Evolutionary conservation across 2,329 filamentous ascomycete genomes (phyloP).

Genomic region (Pseudogymnoascus pannorum): DNA sequence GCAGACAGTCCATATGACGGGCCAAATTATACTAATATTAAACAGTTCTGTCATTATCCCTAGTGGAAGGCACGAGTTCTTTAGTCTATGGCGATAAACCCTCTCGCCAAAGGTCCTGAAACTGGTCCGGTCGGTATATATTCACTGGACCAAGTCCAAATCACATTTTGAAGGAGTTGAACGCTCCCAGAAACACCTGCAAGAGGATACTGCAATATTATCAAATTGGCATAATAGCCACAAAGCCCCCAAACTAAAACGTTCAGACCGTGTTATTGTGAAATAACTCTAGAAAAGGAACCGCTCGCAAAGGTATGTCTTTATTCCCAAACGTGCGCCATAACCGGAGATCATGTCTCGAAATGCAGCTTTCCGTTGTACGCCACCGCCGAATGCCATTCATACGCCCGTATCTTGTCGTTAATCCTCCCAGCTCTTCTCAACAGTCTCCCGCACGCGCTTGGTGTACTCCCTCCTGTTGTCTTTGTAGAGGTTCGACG

Average conservation of each 20-base stretch:
- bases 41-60: background rate
- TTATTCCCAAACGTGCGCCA: conserved; percentile 7
- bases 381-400: conserved; percentile 6
- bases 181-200: background rate
- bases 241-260: background rate
- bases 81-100: background rate
- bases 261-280: conserved; percentile 5
- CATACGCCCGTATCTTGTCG: background rate
- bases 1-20: background rate
- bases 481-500: conserved; percentile 96
- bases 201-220: background rate
- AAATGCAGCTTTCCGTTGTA: conserved; percentile 8
- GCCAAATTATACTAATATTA: background rate
- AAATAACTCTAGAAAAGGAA: conserved; percentile 6
- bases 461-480: conserved; percentile 96
- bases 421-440: conserved; percentile 98
- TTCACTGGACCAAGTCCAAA: background rate
- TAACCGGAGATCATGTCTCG: conserved; percentile 7
- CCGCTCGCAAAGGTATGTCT: conserved; percentile 6
- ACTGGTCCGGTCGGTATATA: background rate
- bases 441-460: conserved; percentile 88
- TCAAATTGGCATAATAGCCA: background rate
- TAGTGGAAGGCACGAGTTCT: background rate
- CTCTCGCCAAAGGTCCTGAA: background rate
- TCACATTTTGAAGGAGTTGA: background rate